Evolutionary conservation across 2,329 filamentous ascomycete species (phyloP), one percentile per base, ranked within the genome.

Genomic region (Phyllachora maydis): DNA sequence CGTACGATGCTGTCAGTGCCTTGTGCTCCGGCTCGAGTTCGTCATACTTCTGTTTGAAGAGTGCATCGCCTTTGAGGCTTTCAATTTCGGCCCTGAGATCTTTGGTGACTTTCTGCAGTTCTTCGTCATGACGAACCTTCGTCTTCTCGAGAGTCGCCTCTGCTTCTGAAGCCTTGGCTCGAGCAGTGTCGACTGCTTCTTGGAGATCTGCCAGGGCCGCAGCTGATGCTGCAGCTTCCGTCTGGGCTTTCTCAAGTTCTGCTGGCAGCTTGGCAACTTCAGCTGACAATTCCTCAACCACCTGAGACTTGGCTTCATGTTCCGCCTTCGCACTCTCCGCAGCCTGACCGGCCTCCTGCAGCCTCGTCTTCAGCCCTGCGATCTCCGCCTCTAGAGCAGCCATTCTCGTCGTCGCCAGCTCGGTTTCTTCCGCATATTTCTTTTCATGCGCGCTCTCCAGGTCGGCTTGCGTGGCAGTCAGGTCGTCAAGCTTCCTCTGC

Each of bases 1-100:
- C 30, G 18, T 46, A 41, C 6, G 35, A 27, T 22, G 40, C 30
- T 12, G 28, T 32, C 21, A 62, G 47, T 32, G 65, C 60, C 8
- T 49, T 50, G 40, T 71, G 59, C 40, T 68, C 56, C 4, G 41
- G 42, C 37, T 70, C 63, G 5, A 73, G 52, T 18, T 65, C 60
- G 28, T 67, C 56, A 30, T 63, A 71, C 42, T 69, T 65, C 32
- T 60, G 59, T 47, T 67, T 69, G 45, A 68, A 67, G 39, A 62
- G 62, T 9, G 66, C 65, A 30, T 72, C 65, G 12, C 64, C 65
- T 27, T 59, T 57, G 10, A 71, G 55, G 27, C 59, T 59, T 36
- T 71, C 65, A 25, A 73, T 70, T 40, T 72, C 65, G n/a, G 57
- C 53, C 38, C 71, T 60, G 32, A 68, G 69, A 32, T 71, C 65